Evolutionary conservation across 495 filamentous ascomycete genomes (phyloP), one percentile per base, ranked within the genome.

Genomic region (Haplographium delicatum): DNA sequence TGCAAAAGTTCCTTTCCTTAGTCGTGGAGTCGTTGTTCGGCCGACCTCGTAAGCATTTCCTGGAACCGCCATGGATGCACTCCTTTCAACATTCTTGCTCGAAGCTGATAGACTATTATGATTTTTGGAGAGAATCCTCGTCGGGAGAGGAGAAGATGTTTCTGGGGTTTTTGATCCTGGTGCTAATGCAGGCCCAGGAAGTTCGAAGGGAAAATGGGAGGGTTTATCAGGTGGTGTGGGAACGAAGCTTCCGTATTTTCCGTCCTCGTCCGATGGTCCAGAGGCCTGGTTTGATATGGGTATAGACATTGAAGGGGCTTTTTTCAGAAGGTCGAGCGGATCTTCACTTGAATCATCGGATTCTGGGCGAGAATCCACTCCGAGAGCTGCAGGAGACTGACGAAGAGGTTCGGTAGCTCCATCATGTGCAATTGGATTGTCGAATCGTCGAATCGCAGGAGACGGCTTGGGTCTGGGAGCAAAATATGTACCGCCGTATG

Each of bases 161-260:
- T 16, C 13, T 11, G 10, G 34, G 16, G 7, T 8, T 24, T 24
- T 30, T 8, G 22, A 33, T 46, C 5, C 23, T 31, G 50, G 25
- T 8, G 38, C 30, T 69, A 27, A 90, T 68, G 88, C 88, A 13
- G 90, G 86, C 41, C 76, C 86, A 0, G 90, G 90, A 10, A 96
- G 74, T 55, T 85, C 78, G 27, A 76, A 78, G 6, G 64, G 53
- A 44, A 62, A 53, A 43, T 58, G 62, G 33, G 67, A 52, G 52
- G 65, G 58, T 39, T 39, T 41, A 26, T 57, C 53, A n/a, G 81
- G 80, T 0, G 85, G 84, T 10, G 82, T 81, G 2, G 78, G 72
- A 4, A 82, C 67, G 44, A 94, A 86, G 64, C 88, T 91, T 16
- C 88, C 89, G 77, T 93, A 94, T 31, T 67, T 78, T 13, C 50